Percentiles rank a stretch among this genome's conserved stretches.
Evolutionary conservation across 202 grass and related monocot species (phyloP).

Genomic region (Zoysia matrella): DNA sequence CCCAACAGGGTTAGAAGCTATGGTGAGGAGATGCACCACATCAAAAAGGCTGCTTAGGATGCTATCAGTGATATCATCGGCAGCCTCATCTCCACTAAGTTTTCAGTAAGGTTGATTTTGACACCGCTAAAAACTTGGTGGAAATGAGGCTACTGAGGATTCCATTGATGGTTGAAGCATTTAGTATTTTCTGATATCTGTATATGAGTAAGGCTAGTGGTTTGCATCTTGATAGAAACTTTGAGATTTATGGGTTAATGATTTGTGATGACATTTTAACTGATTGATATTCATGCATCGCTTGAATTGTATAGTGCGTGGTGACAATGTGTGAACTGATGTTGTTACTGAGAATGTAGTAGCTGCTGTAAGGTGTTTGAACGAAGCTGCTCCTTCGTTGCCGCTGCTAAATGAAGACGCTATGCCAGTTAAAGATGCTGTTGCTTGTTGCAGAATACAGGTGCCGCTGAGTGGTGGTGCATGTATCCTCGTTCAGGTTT

Average conservation of each 20-base stretch:
- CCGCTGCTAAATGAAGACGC: neutral
- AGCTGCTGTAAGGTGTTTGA: neutral
- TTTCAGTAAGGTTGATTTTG: neutral
- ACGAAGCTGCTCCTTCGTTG: neutral
- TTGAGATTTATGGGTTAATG: neutral
- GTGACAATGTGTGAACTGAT: neutral
- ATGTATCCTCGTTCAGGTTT: neutral
- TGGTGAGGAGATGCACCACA: neutral
- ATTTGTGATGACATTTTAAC: neutral
- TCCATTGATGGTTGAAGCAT: conserved; percentile 23
- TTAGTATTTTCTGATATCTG: neutral
- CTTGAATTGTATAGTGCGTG: neutral
- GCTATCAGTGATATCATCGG: neutral
- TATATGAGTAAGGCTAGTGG: neutral
- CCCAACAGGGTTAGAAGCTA: neutral
- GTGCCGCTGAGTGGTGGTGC: neutral
- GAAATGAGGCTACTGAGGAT: neutral
- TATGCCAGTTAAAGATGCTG: too few relatives aligned
- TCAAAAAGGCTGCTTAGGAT: neutral
- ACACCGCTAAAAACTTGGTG: neutral
- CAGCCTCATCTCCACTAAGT: neutral
- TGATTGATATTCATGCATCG: conserved; percentile 1
- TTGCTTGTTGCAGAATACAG: too few relatives aligned
- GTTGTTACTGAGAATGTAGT: neutral
- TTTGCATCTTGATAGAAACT: neutral